Base-by-base conservation (phyloP, 768 basidiomycete genomes). In the Lanmaoa rubissima region DNA sequence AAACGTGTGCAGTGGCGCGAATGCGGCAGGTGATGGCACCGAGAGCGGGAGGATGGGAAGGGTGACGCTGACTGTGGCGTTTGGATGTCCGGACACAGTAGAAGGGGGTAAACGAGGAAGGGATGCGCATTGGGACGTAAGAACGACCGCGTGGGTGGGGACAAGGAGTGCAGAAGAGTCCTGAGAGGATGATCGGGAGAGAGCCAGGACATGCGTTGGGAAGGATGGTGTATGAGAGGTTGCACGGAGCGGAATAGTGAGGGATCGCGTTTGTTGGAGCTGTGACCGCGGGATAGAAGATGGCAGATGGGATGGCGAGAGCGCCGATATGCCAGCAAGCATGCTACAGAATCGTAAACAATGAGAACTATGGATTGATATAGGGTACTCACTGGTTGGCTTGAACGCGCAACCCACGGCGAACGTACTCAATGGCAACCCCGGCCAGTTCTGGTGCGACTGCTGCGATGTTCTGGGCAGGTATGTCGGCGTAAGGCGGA, bases 131-230 rank as follows among this genome's bases (percentile, higher is more conserved):
- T 88, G 78, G 0, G 85, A 76, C 8, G 86, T 86, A 52, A 92
- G 78, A 42, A 92, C 77, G 50, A 90, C 71, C 35, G 83, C 82
- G 71, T 93, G 90, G 12, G 83, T 79, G 5, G 91, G 85, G 61
- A 81, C 85, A 51, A 92, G 76, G 11, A 78, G 63, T 7, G 61
- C 58, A n/a, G 73, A 66, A 44, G 74, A 60, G 54, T 73, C 70
- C 34, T 66, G 62, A 14, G 70, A 62, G 53, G 60, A 69, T 48
- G 65, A 61, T 59, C 49, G 69, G 1, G 57, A 67, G 47, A 86
- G 67, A 17, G 83, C 84, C 21, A 86, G 69, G 61, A 82, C 73
- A 62, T 86, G 85, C 0, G 81, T 80, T 9, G 84, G 84, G 35
- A 64, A 73, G 59, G 54, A 70, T 26, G 45, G 61, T 10, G 57